These are phyloP conservation scores for Wickerhamomyces bovis DNA, from an alignment of 805 yeast species.

Conservation along the genomic window DNA sequence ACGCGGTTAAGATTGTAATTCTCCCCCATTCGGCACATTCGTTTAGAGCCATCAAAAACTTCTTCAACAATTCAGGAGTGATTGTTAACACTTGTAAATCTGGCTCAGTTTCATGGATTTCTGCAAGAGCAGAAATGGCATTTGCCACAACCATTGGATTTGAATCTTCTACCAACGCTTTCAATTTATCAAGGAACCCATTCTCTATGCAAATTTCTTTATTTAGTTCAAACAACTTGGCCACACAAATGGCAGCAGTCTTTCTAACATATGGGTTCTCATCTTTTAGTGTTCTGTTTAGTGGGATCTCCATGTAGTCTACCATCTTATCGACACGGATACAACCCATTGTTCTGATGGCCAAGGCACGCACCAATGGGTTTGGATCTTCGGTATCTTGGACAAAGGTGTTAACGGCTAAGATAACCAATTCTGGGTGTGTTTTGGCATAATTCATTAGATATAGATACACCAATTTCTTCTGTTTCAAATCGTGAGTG, in stretches of 20 bases:
- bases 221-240: conserved; percentile 84
- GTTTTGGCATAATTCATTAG: conserved; percentile 96
- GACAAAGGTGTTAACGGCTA: conserved; percentile 96
- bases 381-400: conserved; percentile 93
- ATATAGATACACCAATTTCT: conserved; percentile 89
- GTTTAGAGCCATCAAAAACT: conserved; percentile 75
- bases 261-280: conserved; percentile 97
- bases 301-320: conserved; percentile 88
- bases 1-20: conserved; percentile 76
- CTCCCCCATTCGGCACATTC: conserved; percentile 99
- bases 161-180: conserved; percentile 68
- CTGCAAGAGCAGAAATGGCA: conserved; percentile 79
- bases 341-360: conserved; percentile 98
- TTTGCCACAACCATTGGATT: conserved; percentile 98
- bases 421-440: conserved; percentile 90
- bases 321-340: conserved; percentile 92
- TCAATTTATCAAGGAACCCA: conserved; percentile 71
- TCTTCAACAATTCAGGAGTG: conserved; percentile 39
- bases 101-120: conserved; percentile 67
- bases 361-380: conserved; percentile 91
- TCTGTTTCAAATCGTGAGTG: conserved; percentile 93
- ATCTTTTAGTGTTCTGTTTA: conserved; percentile 77
- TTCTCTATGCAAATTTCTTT: conserved; percentile 77
- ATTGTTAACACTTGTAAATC: conserved; percentile 41
- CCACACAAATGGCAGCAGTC: conserved; percentile 96